Evolutionary conservation across 2,329 filamentous ascomycete species (phyloP).

Genomic region (Colletotrichum costaricense): DNA sequence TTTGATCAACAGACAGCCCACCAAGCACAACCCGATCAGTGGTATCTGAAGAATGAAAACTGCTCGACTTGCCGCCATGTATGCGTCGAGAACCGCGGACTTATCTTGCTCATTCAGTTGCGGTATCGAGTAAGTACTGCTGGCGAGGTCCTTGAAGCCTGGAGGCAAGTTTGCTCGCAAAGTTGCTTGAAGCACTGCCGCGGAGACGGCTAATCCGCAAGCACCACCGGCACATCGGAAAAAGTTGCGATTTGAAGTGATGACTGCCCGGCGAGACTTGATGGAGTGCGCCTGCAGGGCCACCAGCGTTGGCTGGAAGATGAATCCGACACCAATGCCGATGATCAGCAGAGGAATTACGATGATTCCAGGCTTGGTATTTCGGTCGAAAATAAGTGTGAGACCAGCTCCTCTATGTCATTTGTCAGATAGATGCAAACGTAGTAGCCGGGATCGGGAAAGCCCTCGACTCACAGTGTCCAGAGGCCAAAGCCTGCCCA

Average conservation of each 20-base stretch:
- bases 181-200: slow-evolving; percentile 56
- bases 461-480: slow-evolving; percentile 43
- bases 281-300: slow-evolving; percentile 68
- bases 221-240: slow-evolving; percentile 69
- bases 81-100: slow-evolving; percentile 48
- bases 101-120: slow-evolving; percentile 25
- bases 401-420: slow-evolving; percentile 58
- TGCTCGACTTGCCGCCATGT: slow-evolving; percentile 62
- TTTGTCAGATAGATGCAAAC: not conserved
- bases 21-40: slow-evolving; percentile 60
- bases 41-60: slow-evolving; percentile 70
- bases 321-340: slow-evolving; percentile 63
- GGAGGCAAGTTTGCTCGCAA: slow-evolving; percentile 42
- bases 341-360: slow-evolving; percentile 61
- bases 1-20: slow-evolving; percentile 62
- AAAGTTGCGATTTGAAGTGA: slow-evolving; percentile 73
- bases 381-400: slow-evolving; percentile 58
- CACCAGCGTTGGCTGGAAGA: slow-evolving; percentile 61
- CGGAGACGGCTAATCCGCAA: slow-evolving; percentile 67
- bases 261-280: slow-evolving; percentile 68
- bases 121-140: slow-evolving; percentile 44
- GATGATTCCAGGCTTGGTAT: slow-evolving; percentile 59
- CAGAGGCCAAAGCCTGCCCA: slow-evolving; percentile 53
- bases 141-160: slow-evolving; percentile 41
- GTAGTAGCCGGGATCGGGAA: too few relatives aligned